Evolutionary conservation across 768 basidiomycete species (phyloP), one percentile per base, ranked within the genome.

Genomic region (Basidioascus undulatus): DNA sequence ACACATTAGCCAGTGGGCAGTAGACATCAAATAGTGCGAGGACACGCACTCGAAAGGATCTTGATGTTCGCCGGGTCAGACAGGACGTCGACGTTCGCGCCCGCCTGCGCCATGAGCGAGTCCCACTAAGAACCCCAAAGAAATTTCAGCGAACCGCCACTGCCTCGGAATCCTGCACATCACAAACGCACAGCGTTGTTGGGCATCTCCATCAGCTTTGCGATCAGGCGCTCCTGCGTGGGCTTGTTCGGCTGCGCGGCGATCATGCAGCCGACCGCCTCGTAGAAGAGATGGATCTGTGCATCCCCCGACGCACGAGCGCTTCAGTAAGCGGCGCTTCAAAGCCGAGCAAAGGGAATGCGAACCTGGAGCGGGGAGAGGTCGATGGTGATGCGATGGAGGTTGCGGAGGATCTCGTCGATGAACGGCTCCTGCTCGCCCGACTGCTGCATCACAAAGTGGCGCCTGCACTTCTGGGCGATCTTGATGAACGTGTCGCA

Each of bases 401-500:
- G 63, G 26, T 77, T 65, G 41, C 86, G 74, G 37, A 98, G 61
- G 44, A 98, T 96, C 60, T 98, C 92, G 52, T 96, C 87, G 34
- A 98, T 78, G 58, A 96, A 98, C 2, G 92, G 92, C 55, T 98
- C 92, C 40, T 72, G 72, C 59, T 98, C 92, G 44, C 84, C 84
- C 8, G 84, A 76, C 58, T 98, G 92, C 55, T 87, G 83, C 78
- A 96, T 84, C 44, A 98, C 84, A 52, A 98, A 98, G 59, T 98
- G 92, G 40, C 89, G 70, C 32, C 86, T 69, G 30, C 44, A 96
- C 59, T 96, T 98, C 58, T 98, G 92, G 19, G 92, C 84, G 51
- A 98, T 98, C 62, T 96, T 98, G 65, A 98, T 96, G 61, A 98
- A 98, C 0, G 92, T 98, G 57, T 98, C 92, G 61, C 92, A 98